phyloP scores from a whole-genome alignment of 371 early-diverging fungal genomes.

The Enteropsectra breve region DNA sequence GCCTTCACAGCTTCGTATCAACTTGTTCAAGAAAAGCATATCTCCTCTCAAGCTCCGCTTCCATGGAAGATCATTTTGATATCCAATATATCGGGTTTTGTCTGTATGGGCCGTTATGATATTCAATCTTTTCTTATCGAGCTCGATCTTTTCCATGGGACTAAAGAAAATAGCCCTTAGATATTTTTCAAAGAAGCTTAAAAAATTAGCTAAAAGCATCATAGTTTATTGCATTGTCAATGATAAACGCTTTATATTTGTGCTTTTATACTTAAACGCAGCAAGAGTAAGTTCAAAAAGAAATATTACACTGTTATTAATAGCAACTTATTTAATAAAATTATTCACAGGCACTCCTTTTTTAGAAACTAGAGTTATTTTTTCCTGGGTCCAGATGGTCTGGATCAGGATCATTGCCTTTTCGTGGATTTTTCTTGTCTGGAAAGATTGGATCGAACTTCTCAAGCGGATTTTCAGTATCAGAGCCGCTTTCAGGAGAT shows the following conservation, averaged over 20 bases:
- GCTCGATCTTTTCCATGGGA: background rate
- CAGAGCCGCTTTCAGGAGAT: too few relatives aligned
- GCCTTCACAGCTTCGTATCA: constrained; percentile 8
- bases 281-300: too few relatives aligned
- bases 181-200: too few relatives aligned
- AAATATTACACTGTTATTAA: too few relatives aligned
- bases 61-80: constrained; percentile 26
- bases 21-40: constrained; percentile 8
- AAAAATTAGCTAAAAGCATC: background rate
- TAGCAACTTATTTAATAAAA: too few relatives aligned
- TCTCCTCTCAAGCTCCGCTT: constrained; percentile 28
- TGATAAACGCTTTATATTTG: too few relatives aligned
- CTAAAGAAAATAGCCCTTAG: background rate
- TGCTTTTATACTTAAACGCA: too few relatives aligned
- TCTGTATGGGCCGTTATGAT: constrained; percentile 30
- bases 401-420: constrained; percentile 25
- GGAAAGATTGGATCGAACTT: constrained; percentile 19
- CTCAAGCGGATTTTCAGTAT: constrained; percentile 13
- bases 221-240: constrained; percentile 1
- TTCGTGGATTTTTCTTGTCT: constrained; percentile 14
- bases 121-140: constrained; percentile 17
- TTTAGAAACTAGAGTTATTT: too few relatives aligned
- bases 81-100: constrained; percentile 20
- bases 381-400: constrained; percentile 23
- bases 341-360: too few relatives aligned